phyloP scores from a whole-genome alignment of 305 asterid genomes.

The Fraxinus ornus region DNA sequence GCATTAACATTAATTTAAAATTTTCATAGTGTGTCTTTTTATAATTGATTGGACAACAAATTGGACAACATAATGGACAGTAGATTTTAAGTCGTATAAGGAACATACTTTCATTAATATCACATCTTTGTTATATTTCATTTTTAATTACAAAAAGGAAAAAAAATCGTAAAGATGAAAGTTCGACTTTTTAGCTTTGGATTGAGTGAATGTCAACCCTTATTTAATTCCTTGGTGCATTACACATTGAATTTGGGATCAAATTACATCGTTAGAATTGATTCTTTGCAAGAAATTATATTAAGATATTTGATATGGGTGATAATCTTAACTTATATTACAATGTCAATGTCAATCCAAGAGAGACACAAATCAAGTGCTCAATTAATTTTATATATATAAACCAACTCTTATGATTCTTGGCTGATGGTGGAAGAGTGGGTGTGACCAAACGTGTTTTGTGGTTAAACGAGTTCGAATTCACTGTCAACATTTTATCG shows the following conservation, averaged over 20 bases:
- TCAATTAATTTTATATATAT: neutral
- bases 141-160: neutral
- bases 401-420: neutral
- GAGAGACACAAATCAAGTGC: neutral
- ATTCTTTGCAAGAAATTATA: neutral
- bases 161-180: slow-evolving; percentile 4
- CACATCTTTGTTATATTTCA: neutral
- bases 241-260: slow-evolving; percentile 17
- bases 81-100: too few relatives aligned
- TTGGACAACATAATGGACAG: too few relatives aligned
- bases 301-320: neutral
- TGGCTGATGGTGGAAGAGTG: neutral
- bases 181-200: slow-evolving; percentile 34
- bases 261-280: slow-evolving; percentile 1
- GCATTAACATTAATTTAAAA: too few relatives aligned
- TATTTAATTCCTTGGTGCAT: slow-evolving; percentile 22
- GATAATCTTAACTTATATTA: neutral
- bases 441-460: neutral
- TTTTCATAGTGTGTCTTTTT: too few relatives aligned
- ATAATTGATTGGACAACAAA: too few relatives aligned
- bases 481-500: too few relatives aligned
- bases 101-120: neutral
- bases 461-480: neutral
- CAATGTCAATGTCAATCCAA: neutral
- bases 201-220: slow-evolving; percentile 38